Percentiles rank a stretch among this genome's conserved stretches.
Conservation (phyloP, 208 protist genomes). For the Crithidia brevicula region DNA sequence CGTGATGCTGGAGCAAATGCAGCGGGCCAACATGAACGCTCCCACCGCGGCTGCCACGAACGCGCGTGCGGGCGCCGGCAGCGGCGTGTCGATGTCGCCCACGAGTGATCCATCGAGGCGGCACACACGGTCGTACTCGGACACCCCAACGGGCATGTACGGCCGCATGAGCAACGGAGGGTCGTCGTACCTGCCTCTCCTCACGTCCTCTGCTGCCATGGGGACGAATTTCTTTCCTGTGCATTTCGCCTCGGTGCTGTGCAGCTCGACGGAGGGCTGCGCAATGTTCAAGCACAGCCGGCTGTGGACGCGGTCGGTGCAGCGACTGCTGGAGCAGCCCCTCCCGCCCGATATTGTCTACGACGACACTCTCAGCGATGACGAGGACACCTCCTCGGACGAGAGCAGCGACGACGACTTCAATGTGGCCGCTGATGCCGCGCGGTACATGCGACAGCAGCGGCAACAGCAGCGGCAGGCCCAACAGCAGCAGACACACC, state of each 20-base stretch:
- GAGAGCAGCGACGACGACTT: slow-evolving; percentile 55
- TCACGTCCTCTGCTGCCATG: slow-evolving; percentile 37
- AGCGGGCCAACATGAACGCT: slow-evolving; percentile 39
- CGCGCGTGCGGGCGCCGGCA: slow-evolving; percentile 6
- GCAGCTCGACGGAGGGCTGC: slow-evolving; percentile 77
- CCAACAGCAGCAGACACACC: slow-evolving; percentile 19
- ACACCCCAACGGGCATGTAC: slow-evolving; percentile 28
- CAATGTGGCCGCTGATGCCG: slow-evolving; percentile 29
- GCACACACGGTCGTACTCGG: slow-evolving; percentile 58
- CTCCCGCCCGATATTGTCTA: slow-evolving; percentile 76
- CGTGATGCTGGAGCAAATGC: slow-evolving; percentile 52
- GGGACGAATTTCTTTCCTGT: slow-evolving; percentile 72
- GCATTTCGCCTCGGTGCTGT: slow-evolving; percentile 83
- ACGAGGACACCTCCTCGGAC: slow-evolving; percentile 37
- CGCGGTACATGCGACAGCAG: slow-evolving; percentile 35
- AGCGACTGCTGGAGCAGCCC: slow-evolving; percentile 68
- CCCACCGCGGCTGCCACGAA: not conserved
- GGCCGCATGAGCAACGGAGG: slow-evolving; percentile 8
- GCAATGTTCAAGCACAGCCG: slow-evolving; percentile 81
- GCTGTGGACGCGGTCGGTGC: slow-evolving; percentile 82
- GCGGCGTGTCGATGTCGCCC: slow-evolving; percentile 8
- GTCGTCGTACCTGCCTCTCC: slow-evolving; percentile 35
- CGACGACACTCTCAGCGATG: slow-evolving; percentile 48
- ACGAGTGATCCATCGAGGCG: slow-evolving; percentile 27
- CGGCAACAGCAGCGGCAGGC: slow-evolving; percentile 18